Percentiles rank a stretch among this genome's conserved stretches.
Evolutionary conservation across 1,284 basidiomycete species (phyloP).

Genomic region (Trametes pubescens): DNA sequence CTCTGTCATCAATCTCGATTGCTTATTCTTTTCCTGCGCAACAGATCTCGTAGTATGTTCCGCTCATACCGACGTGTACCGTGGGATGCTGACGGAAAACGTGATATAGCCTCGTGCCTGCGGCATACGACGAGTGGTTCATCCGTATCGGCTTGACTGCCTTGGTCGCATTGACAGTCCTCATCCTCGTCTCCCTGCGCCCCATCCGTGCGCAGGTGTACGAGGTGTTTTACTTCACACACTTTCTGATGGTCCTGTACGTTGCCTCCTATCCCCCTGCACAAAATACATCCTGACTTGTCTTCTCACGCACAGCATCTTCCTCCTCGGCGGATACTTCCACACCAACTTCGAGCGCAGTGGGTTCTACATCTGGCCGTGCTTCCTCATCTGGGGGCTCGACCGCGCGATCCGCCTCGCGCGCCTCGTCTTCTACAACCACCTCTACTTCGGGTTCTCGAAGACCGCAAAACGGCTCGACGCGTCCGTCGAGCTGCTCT

Average conservation of each 20-base stretch:
- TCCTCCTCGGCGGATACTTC: conserved; percentile 38
- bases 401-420: conserved; percentile 63
- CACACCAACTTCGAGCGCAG: conserved; percentile 46
- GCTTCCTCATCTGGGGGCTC: conserved; percentile 69
- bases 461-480: conserved; percentile 40
- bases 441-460: conserved; percentile 48
- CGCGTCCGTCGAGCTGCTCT: conserved; percentile 55
- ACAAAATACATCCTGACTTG: not conserved
- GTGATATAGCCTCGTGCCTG: conserved; percentile 1
- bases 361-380: conserved; percentile 57
- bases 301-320: conserved; percentile 25
- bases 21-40: not conserved
- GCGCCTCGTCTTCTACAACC: conserved; percentile 62
- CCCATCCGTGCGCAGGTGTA: conserved; percentile 36
- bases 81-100: not conserved
- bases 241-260: conserved; percentile 39
- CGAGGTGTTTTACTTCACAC: conserved; percentile 40
- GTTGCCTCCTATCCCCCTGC: conserved; percentile 6
- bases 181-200: conserved; percentile 37
- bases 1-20: not conserved
- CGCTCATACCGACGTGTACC: not conserved
- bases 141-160: conserved; percentile 30
- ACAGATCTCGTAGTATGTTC: conserved; percentile 12
- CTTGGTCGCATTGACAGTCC: conserved; percentile 31
- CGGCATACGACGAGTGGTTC: conserved; percentile 18